A percentile compares a stretch with the other conserved stretches of the same genome.
Conservation (phyloP, 2,329 filamentous ascomycete species). For the Ophiostoma piceae region DNA sequence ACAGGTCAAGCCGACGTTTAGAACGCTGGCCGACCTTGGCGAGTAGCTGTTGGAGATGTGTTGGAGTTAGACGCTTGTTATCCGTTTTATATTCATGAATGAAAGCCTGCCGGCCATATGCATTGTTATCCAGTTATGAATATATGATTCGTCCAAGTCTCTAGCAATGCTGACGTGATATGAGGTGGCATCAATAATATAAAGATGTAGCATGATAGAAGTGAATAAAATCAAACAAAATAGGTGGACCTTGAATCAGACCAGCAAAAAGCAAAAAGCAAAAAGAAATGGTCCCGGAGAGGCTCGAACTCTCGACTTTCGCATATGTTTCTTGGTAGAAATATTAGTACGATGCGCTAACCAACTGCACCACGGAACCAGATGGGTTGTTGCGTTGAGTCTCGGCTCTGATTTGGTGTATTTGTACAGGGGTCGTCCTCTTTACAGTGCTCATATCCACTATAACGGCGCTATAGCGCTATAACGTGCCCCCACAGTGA, state of each 20-base stretch:
- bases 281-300: slow-evolving; percentile 16
- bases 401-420: neutral
- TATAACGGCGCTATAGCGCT: neutral
- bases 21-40: slow-evolving; percentile 51
- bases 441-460: neutral
- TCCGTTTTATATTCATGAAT: too few relatives aligned
- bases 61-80: too few relatives aligned
- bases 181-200: too few relatives aligned
- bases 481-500: slow-evolving; percentile 2
- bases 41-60: neutral
- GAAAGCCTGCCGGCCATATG: too few relatives aligned
- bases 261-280: neutral
- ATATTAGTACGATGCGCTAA: slow-evolving; percentile 17
- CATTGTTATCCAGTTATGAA: too few relatives aligned
- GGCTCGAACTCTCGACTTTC: slow-evolving; percentile 17
- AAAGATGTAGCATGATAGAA: too few relatives aligned
- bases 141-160: too few relatives aligned
- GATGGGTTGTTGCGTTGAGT: neutral
- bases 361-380: slow-evolving; percentile 16
- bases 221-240: too few relatives aligned
- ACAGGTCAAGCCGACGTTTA: slow-evolving; percentile 37
- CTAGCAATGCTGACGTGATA: too few relatives aligned
- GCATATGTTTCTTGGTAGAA: slow-evolving; percentile 14
- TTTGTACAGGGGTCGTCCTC: neutral
- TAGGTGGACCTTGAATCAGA: too few relatives aligned